These are phyloP conservation scores for Citrus glauca DNA, from an alignment of 345 rosid species.

Conservation along the genomic window DNA sequence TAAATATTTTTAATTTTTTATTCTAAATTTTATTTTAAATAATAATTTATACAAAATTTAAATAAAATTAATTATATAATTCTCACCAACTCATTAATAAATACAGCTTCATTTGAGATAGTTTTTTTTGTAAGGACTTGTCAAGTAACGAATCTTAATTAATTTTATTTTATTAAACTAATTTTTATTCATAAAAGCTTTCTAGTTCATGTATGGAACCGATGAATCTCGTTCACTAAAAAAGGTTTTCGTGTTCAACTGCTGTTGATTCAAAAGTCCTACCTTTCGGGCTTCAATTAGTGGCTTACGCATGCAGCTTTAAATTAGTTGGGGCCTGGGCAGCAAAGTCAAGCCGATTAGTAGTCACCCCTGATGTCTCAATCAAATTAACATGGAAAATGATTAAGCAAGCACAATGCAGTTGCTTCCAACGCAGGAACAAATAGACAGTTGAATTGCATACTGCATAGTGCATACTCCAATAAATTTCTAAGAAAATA, in stretches of 20 bases:
- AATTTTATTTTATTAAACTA: no score
- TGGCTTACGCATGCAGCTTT: neutral
- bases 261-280: neutral
- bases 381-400: neutral
- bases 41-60: no score
- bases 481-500: neutral
- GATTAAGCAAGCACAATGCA: neutral
- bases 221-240: neutral
- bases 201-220: neutral
- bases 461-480: neutral
- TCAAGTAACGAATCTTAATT: neutral
- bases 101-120: fast-evolving
- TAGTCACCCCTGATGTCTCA: neutral
- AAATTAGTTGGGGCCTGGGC: no score
- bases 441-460: neutral
- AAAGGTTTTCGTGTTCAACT: neutral
- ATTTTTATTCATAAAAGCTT: neutral
- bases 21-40: no score
- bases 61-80: no score
- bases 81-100: fast-evolving
- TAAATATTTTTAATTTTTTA: no score
- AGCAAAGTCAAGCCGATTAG: neutral
- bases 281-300: neutral
- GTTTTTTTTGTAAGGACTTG: neutral
- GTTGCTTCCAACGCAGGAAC: neutral